Base-by-base conservation (phyloP, 140 eudicot genomes). In the Ambrosia hybrid region DNA sequence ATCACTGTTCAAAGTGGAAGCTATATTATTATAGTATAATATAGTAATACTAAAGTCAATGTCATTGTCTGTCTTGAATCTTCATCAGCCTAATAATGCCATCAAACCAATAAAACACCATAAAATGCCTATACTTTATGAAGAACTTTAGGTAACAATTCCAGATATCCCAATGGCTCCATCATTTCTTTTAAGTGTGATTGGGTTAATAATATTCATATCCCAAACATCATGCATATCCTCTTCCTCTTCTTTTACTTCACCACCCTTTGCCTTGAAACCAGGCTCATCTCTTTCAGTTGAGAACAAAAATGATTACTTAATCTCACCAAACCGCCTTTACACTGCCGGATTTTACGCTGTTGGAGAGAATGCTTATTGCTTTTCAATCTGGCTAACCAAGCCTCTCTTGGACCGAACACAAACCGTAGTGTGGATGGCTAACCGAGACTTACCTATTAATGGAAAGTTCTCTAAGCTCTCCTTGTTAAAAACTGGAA, bases 381-480 rank as follows among this genome's bases (percentile, higher is more conserved):
- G 67, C 36, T 85, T 85, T 39, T 64, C 84, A 9, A 68, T 85
- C 51, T 83, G 91, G 91, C 71, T 26, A 65, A 65, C 78, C 15
- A 36, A 81, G 63, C 75, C 74, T 21, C 43, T 57, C 21, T 49
- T 64, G 9, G 81, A 77, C 6, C 38, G 65, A 7, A 61, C 21
- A 12, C 63, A 9, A 2, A 85, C 85, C 43, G 2, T 85, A 0
- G 65, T 82, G 4, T 82, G 87, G 87, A 85, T 82, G 82, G 86
- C 86, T 9, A 85, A 85, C 74, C 77, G 85, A 36, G 85, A 85
- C 52, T 51, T 65, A 70, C 90, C 87, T 0, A 83, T 85, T 7
- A 85, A 85, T 39, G 83, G 87, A 2, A 76, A 74, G 70, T 37
- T 17, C 51, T 75, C 87, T 15, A 73, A 76, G 17, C 58, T 85